Evolutionary conservation across 148 eudicot genomes (phyloP).

Genomic region (Rhododendron williamsianum): DNA sequence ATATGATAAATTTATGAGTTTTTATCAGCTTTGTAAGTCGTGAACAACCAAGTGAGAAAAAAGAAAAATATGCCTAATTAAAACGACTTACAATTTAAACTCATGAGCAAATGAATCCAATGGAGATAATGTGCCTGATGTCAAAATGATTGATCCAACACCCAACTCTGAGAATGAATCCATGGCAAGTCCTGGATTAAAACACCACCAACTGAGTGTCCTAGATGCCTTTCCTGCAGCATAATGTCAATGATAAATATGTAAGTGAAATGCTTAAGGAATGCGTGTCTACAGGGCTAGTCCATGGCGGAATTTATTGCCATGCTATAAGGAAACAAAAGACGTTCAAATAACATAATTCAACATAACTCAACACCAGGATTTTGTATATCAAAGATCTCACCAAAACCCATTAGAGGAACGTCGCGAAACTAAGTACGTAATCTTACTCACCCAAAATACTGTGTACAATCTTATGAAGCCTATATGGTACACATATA

Average conservation of each 20-base stretch:
- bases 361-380: too few relatives aligned
- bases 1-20: background rate
- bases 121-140: constrained; percentile 98
- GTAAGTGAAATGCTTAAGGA: background rate
- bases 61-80: constrained; percentile 6
- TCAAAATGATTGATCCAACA: constrained; percentile 91
- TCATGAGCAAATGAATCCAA: constrained; percentile 97
- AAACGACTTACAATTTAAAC: constrained; percentile 67
- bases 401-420: background rate
- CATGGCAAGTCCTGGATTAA: constrained; percentile 94
- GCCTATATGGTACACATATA: background rate
- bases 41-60: background rate
- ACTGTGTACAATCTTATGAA: background rate
- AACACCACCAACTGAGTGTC: constrained; percentile 99
- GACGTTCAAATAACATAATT: background rate
- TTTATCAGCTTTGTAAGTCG: background rate
- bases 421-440: background rate
- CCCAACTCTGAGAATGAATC: constrained; percentile 71
- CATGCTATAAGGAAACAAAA: background rate
- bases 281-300: background rate
- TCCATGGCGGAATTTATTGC: background rate
- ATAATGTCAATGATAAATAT: constrained; percentile 10
- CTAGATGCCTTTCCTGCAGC: constrained; percentile 65
- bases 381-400: background rate
- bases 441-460: background rate